Evolutionary conservation across 2,329 filamentous ascomycete genomes (phyloP).

Genomic region (Ophiostoma himal-ulmi): DNA sequence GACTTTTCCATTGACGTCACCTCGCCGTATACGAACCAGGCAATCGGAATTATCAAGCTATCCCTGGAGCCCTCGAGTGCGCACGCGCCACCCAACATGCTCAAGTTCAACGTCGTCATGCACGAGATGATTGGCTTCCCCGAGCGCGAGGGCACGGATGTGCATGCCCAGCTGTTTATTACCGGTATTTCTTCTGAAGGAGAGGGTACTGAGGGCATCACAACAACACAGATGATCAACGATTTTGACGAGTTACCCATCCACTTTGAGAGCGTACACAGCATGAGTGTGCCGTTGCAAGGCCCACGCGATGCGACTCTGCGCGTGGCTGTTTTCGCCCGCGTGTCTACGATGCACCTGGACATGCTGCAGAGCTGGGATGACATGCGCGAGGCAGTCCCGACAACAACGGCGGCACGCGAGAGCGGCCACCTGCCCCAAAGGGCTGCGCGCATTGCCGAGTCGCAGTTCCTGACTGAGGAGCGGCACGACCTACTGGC

Average conservation of each 20-base stretch:
- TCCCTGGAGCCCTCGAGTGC: conserved; percentile 91
- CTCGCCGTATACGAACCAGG: conserved; percentile 86
- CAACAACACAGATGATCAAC: conserved; percentile 88
- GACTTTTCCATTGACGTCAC: conserved; percentile 88
- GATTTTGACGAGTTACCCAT: conserved; percentile 91
- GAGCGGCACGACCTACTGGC: conserved; percentile 92
- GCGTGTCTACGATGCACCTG: conserved; percentile 86
- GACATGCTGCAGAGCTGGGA: conserved; percentile 98
- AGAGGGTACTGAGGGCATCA: conserved; percentile 60
- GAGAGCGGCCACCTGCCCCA: conserved; percentile 35
- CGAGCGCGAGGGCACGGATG: conserved; percentile 88
- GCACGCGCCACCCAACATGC: conserved; percentile 79
- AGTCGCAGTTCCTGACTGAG: conserved; percentile 87
- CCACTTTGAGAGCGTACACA: conserved; percentile 95
- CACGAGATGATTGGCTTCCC: conserved; percentile 92
- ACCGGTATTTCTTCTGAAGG: conserved; percentile 76
- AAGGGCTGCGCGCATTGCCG: conserved; percentile 66
- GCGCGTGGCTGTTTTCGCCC: conserved; percentile 84
- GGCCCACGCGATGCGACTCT: conserved; percentile 69
- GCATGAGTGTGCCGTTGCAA: conserved; percentile 85
- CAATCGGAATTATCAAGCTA: conserved; percentile 82
- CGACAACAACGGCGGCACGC: conserved; percentile 43
- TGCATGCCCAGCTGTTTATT: conserved; percentile 95
- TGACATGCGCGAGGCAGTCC: conserved; percentile 80
- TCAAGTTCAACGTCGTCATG: conserved; percentile 99